Conservation (phyloP, 805 yeast species). For the Hermanozyma aechmeae region DNA sequence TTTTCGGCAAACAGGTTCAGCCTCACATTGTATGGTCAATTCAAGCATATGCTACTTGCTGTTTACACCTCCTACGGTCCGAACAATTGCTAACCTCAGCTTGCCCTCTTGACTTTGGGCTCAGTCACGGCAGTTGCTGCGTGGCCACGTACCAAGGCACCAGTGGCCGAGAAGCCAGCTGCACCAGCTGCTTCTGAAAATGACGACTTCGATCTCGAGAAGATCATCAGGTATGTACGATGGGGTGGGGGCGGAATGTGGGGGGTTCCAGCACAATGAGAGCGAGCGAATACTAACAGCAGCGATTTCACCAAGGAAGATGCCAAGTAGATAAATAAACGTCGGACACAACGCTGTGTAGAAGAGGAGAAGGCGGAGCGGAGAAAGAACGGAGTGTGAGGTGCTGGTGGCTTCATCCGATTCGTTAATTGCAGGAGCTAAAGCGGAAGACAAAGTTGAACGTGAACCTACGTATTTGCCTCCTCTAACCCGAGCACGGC, state of each 20-base stretch:
- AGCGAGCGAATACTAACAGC: slow-evolving; percentile 6
- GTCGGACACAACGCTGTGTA: too few relatives aligned
- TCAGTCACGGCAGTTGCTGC: slow-evolving; percentile 28
- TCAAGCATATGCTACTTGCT: too few relatives aligned
- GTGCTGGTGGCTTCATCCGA: too few relatives aligned
- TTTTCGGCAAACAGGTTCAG: slow-evolving; percentile 37
- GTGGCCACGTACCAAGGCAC: slow-evolving; percentile 25
- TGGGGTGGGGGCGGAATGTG: too few relatives aligned
- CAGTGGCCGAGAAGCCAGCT: slow-evolving; percentile 13
- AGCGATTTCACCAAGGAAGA: slow-evolving; percentile 36
- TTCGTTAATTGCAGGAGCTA: too few relatives aligned
- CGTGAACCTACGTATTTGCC: too few relatives aligned
- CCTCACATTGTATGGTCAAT: slow-evolving; percentile 31
- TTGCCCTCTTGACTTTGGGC: slow-evolving; percentile 31
- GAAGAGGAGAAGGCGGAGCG: too few relatives aligned
- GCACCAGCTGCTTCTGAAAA: slow-evolving; percentile 18
- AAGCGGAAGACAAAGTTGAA: too few relatives aligned
- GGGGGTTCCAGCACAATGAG: too few relatives aligned
- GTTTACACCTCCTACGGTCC: too few relatives aligned
- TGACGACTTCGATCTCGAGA: slow-evolving; percentile 36
- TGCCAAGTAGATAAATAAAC: slow-evolving; percentile 21
- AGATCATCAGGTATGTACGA: slow-evolving; percentile 35
- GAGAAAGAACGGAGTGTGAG: too few relatives aligned
- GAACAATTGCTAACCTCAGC: slow-evolving; percentile 18
- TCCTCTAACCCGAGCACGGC: too few relatives aligned